Evolutionary conservation across 495 filamentous ascomycete genomes (phyloP), one percentile per base, ranked within the genome.

Genomic region (Tuber borchii): DNA sequence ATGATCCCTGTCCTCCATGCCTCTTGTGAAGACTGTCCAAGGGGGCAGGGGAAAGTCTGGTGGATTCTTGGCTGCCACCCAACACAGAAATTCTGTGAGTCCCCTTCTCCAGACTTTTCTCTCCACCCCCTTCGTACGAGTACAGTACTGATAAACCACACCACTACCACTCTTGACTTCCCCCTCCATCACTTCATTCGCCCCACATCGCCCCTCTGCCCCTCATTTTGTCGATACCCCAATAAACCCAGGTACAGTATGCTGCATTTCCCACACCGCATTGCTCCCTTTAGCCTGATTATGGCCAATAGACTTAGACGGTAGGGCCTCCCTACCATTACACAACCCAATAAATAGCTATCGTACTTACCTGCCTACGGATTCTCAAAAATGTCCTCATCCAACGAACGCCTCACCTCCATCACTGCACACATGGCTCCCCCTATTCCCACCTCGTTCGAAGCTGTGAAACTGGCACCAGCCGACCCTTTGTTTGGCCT

Each of bases 401-500:
- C 77, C n/a, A 79, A 79, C 71, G 78, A 79, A 56, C 79, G 79
- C 61, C 70, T 81, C 46, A 73, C 80, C 61, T 82, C 80, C n/a
- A 86, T 90, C 73, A 82, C 86, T 75, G 84, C 77, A 71, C 89
- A 90, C 75, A 88, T 90, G 84, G 85, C 84, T 78, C 80, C 81
- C 56, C 78, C 77, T 79, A 75, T 74, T 70, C 77, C 75, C 80
- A 46, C 71, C 40, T 89, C 89, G 73, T 98, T 98, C 85, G 90
- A 93, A 82, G 87, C 87, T 75, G 93, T 99, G 37, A 92, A 95
- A 80, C 90, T 94, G 81, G 95, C 96, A 70, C 94, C 96, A 56
- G 93, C 97, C 83, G 95, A 99, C 85, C 92, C 96, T 76, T 88
- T 99, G 80, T 99, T 99, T 82, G 94, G 95, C 61, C 85, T 99